phyloP scores from a whole-genome alignment of 2,329 filamentous ascomycete genomes.

The Phialophora macrospora region DNA sequence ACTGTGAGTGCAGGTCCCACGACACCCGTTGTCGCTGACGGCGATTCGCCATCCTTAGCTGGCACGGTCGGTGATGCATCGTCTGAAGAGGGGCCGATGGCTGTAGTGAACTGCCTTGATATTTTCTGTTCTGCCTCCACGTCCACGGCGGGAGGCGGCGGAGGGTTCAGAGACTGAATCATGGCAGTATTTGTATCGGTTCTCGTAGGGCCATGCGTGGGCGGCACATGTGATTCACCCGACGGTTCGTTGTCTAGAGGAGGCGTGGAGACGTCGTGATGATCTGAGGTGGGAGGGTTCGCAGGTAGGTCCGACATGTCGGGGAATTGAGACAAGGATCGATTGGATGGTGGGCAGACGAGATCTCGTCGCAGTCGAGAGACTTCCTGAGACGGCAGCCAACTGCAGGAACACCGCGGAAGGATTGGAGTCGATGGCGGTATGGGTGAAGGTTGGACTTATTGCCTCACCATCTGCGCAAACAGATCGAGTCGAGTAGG shows the following conservation, averaged over 20 bases:
- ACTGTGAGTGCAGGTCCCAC: constrained; percentile 59
- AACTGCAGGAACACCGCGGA: neutral
- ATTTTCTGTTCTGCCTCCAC: constrained; percentile 21
- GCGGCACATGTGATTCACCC: constrained; percentile 16
- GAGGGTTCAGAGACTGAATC: constrained; percentile 32
- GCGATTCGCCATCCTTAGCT: constrained; percentile 42
- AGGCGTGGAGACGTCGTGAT: constrained; percentile 13
- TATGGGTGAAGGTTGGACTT: neutral
- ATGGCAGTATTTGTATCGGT: constrained; percentile 39
- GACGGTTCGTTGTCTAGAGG: constrained; percentile 23
- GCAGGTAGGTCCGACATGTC: constrained; percentile 37
- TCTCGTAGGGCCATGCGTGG: constrained; percentile 27
- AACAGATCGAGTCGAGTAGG: neutral
- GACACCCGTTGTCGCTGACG: constrained; percentile 41
- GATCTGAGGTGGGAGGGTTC: constrained; percentile 17
- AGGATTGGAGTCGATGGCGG: neutral
- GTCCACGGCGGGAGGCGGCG: constrained; percentile 23
- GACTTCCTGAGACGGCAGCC: too few species aligned
- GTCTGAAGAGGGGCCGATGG: constrained; percentile 40
- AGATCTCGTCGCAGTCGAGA: neutral
- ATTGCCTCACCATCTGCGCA: constrained; percentile 3
- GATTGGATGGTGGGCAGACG: constrained; percentile 25
- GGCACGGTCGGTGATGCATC: constrained; percentile 30
- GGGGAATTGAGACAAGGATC: constrained; percentile 25
- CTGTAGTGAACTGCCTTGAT: constrained; percentile 35